Conservation (phyloP, 169 alveolate genomes). For the Theileria annulata region DNA sequence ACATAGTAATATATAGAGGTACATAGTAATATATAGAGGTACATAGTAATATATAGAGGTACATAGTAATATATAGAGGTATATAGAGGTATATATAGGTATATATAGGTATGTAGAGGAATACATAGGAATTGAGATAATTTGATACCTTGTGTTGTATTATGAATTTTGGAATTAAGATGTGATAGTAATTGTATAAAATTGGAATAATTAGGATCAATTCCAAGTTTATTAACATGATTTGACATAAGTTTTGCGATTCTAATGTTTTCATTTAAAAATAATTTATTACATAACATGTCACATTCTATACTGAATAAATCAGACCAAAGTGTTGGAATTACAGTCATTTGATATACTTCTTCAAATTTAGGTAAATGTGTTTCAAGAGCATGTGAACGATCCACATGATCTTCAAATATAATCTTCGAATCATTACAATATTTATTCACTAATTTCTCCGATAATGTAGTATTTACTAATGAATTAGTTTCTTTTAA, state of each 20-base stretch:
- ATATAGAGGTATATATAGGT: too few species aligned
- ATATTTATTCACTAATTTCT: background rate
- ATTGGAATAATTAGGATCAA: background rate
- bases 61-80: too few species aligned
- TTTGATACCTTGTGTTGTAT: too few species aligned
- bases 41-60: too few species aligned
- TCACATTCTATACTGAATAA: constrained; percentile 45
- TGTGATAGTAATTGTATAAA: background rate
- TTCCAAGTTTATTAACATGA: background rate
- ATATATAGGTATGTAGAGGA: too few species aligned
- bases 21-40: too few species aligned
- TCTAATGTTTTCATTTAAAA: constrained; percentile 44
- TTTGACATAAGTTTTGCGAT: constrained; percentile 44
- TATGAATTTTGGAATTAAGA: background rate
- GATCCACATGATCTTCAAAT: constrained; percentile 24
- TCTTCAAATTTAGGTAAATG: constrained; percentile 56
- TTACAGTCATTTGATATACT: constrained; percentile 48
- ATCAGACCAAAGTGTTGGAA: constrained; percentile 59
- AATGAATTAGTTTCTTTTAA: background rate
- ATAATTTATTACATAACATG: constrained; percentile 30
- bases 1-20: too few species aligned
- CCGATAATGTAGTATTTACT: background rate
- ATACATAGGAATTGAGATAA: too few species aligned
- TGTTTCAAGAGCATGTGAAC: constrained; percentile 16
- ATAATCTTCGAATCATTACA: constrained; percentile 14